phyloP scores from a whole-genome alignment of 1,139 yeast genomes.

The Candida pseudocylindracea region DNA sequence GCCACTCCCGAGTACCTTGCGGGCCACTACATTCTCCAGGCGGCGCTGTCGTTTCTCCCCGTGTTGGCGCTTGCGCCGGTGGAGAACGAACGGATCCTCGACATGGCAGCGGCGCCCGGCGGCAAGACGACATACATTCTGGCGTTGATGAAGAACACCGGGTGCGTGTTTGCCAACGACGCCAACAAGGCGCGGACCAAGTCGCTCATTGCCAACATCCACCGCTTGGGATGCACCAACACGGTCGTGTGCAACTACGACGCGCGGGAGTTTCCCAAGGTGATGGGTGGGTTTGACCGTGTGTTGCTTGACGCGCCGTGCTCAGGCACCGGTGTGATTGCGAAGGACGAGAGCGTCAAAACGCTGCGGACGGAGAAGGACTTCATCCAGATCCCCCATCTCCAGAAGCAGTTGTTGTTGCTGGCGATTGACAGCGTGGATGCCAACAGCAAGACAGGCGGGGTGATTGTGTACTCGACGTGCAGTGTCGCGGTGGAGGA shows the following conservation, averaged over 20 bases:
- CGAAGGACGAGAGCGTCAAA: conserved; percentile 91
- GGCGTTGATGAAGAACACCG: conserved; percentile 95
- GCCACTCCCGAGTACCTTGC: conserved; percentile 98
- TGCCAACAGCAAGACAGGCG: conserved; percentile 80
- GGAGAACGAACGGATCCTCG: conserved; percentile 83
- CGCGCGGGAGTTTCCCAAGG: conserved; percentile 96
- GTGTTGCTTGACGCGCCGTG: conserved; percentile 95
- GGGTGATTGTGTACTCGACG: conserved; percentile 87
- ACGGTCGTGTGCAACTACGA: conserved; percentile 95
- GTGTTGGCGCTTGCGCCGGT: conserved; percentile 96
- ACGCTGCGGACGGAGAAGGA: conserved; percentile 89
- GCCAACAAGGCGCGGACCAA: conserved; percentile 91
- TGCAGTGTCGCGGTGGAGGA: conserved; percentile 98
- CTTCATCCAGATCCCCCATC: conserved; percentile 87
- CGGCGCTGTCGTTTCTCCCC: conserved; percentile 94
- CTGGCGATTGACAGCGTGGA: conserved; percentile 97
- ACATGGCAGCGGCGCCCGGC: conserved; percentile 99
- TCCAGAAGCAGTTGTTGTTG: conserved; percentile 80
- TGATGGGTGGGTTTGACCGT: conserved; percentile 95
- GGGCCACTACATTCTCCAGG: conserved; percentile 94
- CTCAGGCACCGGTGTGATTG: conserved; percentile 98
- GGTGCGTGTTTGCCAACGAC: conserved; percentile 94
- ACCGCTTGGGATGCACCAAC: conserved; percentile 89
- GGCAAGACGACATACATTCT: conserved; percentile 95
- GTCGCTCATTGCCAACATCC: conserved; percentile 90